These are phyloP conservation scores for Phytopythium boreale DNA, from an alignment of 352 stramenopile genomes.

Conservation along the genomic window DNA sequence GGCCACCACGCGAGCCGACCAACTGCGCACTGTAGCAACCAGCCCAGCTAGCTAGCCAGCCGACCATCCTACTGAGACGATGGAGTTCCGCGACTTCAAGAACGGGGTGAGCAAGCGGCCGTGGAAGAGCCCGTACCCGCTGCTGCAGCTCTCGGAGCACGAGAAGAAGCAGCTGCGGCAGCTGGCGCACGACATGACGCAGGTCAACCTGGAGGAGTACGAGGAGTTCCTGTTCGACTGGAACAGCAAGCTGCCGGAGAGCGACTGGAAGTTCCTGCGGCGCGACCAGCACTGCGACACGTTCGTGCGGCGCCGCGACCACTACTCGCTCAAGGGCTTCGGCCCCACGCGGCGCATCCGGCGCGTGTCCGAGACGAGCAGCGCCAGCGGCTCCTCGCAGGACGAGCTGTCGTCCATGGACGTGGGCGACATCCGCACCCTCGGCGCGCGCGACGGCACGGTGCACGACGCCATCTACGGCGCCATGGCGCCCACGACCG, in stretches of 20 bases:
- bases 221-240: conserved; percentile 14
- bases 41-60: too few species aligned
- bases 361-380: conserved; percentile 4
- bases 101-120: conserved; percentile 13
- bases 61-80: background rate
- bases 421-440: conserved; percentile 7
- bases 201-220: conserved; percentile 17
- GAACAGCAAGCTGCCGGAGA: conserved; percentile 1
- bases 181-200: conserved; percentile 20
- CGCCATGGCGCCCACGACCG: conserved; percentile 10
- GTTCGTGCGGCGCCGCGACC: conserved; percentile 8
- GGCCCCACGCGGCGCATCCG: conserved; percentile 8
- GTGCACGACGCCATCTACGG: conserved; percentile 19
- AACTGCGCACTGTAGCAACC: too few species aligned
- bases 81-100: conserved; percentile 10
- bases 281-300: conserved; percentile 10
- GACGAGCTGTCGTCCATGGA: conserved; percentile 9
- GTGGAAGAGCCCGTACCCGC: conserved; percentile 18
- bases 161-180: conserved; percentile 18
- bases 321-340: conserved; percentile 11
- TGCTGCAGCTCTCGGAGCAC: conserved; percentile 8
- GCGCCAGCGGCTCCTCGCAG: conserved; percentile 5
- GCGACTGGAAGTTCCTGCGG: conserved; percentile 11
- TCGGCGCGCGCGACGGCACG: conserved; percentile 19
- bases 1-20: too few species aligned